A percentile compares a stretch with the other conserved stretches of the same genome.
phyloP scores from a whole-genome alignment of 1,284 basidiomycete species.

The Sphagnurus paluster region DNA sequence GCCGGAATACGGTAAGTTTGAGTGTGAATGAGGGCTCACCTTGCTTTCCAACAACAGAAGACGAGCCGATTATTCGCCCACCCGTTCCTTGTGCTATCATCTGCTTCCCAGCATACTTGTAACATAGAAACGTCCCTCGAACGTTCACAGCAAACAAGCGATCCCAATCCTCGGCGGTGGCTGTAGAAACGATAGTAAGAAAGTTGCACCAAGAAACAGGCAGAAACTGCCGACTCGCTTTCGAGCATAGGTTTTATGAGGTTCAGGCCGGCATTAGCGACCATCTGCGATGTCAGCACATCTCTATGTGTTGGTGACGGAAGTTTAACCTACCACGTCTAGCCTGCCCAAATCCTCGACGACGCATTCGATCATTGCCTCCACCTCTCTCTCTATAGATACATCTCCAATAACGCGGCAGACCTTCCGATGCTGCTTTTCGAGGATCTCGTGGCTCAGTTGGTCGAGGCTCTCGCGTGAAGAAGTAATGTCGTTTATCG shows the following conservation, averaged over 20 bases:
- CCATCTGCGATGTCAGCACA: conserved; percentile 19
- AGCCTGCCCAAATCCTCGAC: conserved; percentile 26
- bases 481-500: conserved; percentile 19
- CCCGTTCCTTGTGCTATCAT: conserved; percentile 23
- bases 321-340: conserved; percentile 26
- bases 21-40: conserved; percentile 1
- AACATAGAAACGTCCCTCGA: conserved; percentile 19
- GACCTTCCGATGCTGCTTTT: conserved; percentile 14
- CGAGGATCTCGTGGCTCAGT: conserved; percentile 18
- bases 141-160: conserved; percentile 19
- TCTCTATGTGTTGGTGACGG: background rate
- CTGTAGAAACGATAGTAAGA: background rate
- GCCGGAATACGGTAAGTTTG: background rate
- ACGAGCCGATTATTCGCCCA: conserved; percentile 23
- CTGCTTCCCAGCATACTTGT: conserved; percentile 21
- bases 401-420: conserved; percentile 25
- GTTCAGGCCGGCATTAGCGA: conserved; percentile 27
- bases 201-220: background rate
- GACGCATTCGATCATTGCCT: conserved; percentile 25
- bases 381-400: conserved; percentile 26
- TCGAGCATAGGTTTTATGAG: conserved; percentile 17
- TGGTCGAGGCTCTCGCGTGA: conserved; percentile 13
- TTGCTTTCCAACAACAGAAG: conserved; percentile 15
- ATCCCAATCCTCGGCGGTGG: conserved; percentile 20
- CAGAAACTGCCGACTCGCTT: conserved; percentile 5